Evolutionary conservation across 2,329 filamentous ascomycete genomes (phyloP), one percentile per base, ranked within the genome.

Genomic region (Bipolaris sorokiniana): DNA sequence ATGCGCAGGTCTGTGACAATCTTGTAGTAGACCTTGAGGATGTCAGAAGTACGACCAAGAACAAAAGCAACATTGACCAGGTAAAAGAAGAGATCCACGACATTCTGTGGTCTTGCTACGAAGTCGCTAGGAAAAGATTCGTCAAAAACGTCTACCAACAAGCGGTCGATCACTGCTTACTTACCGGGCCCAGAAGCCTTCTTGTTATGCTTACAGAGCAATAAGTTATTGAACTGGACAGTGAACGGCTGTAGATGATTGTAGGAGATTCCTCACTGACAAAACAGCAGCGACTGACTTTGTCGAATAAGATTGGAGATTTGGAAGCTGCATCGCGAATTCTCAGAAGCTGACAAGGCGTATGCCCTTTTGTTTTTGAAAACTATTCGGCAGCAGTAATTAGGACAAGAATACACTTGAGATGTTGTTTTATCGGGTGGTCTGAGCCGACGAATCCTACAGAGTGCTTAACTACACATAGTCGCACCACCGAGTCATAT

Each of bases 131-230:
- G 11, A 84, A 84, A 65, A 82, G 86, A 0, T 89, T 91, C 55
- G 81, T 88, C 1, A 88, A 91, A 62, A 82, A 79, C 3, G 71
- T 91, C 1, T 86, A 80, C 65, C 81, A 82, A 58, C 87, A 90
- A 60, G 84, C 81, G 0, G 76, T 84, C 1, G 81, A 84, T 41
- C 74, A 86, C 64, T 79, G 79, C 56, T 77, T 90, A 0, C 72
- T 89, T 0, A 74, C 73, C 1, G 81, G 82, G 0, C 66, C 78
- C 0, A 61, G 78, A 0, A 83, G 56, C 26, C 62, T 58, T 11
- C 51, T 66, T 7, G 51, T 33, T n/a, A 18, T 64, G 11, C 54
- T 64, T 38, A 45, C 38, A n/a, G 15, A 47, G 2, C 38, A 61
- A 23, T 46, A 53, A n/a, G 58, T 63, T 6, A 48, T 50, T 15